Conservation (phyloP, 345 rosid genomes). For the Boechera stricta region DNA sequence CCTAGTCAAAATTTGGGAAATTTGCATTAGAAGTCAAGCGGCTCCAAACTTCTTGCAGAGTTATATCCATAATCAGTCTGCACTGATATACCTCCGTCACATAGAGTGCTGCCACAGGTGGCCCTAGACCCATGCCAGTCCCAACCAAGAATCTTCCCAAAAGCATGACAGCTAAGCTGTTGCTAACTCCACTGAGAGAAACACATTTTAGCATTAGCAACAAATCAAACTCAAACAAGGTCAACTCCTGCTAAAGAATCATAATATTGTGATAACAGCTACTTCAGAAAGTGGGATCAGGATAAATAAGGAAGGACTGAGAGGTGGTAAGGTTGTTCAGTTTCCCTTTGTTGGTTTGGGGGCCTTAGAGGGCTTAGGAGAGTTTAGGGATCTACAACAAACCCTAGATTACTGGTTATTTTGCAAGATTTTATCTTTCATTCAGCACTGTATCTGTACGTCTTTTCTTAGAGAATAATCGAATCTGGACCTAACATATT, state of each 20-base stretch:
- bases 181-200: conserved; percentile 69
- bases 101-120: conserved; percentile 90
- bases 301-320: neutral
- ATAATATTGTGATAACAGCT: neutral
- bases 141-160: conserved; percentile 92
- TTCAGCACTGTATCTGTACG: neutral
- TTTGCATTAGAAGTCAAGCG: conserved; percentile 16
- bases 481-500: neutral
- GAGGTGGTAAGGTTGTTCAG: neutral
- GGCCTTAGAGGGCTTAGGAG: neutral
- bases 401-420: neutral
- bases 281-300: neutral
- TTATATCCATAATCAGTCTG: neutral
- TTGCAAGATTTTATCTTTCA: neutral
- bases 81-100: conserved; percentile 78
- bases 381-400: neutral
- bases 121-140: conserved; percentile 93
- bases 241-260: conserved; percentile 34
- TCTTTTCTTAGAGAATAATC: neutral
- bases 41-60: conserved; percentile 15
- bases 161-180: conserved; percentile 76
- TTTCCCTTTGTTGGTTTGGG: neutral
- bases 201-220: conserved; percentile 51
- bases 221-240: conserved; percentile 55
- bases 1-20: conserved; percentile 52